Percentiles rank a stretch among this genome's conserved stretches.
Evolutionary conservation across 345 rosid species (phyloP).

Genomic region (Viola odorata): DNA sequence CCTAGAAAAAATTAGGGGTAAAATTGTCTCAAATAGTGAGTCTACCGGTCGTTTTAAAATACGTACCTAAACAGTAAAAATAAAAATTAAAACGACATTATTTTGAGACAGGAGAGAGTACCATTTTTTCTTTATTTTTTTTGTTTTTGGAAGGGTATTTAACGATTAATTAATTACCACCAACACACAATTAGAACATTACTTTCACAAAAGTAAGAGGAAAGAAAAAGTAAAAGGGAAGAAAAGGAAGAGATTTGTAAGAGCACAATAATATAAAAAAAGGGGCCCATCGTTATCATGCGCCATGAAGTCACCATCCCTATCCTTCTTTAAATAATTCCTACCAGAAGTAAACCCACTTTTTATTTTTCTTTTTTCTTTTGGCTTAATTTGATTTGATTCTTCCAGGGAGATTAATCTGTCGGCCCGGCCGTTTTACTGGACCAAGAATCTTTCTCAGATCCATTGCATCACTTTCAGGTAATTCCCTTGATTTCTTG

Average conservation of each 20-base stretch:
- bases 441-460: conserved; percentile 17
- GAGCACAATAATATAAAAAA: neutral
- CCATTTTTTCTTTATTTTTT: neutral
- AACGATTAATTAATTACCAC: neutral
- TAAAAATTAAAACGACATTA: no score
- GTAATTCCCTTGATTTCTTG: conserved; percentile 14
- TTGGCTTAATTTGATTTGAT: conserved; percentile 12
- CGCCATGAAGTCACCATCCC: conserved; percentile 36
- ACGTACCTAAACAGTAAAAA: no score
- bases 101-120: no score
- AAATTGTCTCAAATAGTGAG: no score
- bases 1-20: no score
- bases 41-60: no score
- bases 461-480: conserved; percentile 31
- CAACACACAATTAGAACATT: neutral
- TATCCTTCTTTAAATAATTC: conserved; percentile 32
- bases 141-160: neutral
- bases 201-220: neutral
- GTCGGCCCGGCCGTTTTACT: conserved; percentile 46
- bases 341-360: conserved; percentile 11
- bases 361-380: conserved; percentile 1
- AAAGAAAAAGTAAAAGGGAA: neutral
- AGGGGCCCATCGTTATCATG: conserved; percentile 30
- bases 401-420: conserved; percentile 13
- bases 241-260: neutral